phyloP scores from a whole-genome alignment of 768 basidiomycete genomes.

The Royoungia palumana region DNA sequence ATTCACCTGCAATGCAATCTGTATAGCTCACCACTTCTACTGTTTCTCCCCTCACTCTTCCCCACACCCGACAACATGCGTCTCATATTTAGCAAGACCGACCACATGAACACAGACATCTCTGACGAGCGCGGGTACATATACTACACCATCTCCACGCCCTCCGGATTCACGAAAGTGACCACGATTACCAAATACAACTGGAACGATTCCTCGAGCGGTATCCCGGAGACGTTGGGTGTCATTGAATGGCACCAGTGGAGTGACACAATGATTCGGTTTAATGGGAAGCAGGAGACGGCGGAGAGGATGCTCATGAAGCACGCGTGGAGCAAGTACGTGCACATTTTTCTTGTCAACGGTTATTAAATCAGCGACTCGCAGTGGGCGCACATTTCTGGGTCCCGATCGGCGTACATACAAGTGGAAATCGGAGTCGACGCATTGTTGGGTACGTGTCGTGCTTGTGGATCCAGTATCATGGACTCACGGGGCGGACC shows the following conservation, averaged over 20 bases:
- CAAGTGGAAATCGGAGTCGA: slow-evolving; percentile 21
- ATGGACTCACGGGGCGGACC: background rate
- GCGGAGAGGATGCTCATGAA: background rate
- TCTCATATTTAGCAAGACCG: slow-evolving; percentile 13
- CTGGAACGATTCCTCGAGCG: background rate
- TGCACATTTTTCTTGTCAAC: background rate
- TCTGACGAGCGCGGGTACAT: slow-evolving; percentile 9
- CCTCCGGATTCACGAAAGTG: background rate
- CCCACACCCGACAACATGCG: slow-evolving; percentile 11
- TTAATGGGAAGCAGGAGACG: background rate
- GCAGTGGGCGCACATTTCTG: slow-evolving; percentile 23
- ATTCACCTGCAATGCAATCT: too few relatives aligned
- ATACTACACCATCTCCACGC: slow-evolving; percentile 10
- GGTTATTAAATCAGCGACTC: background rate
- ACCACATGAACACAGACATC: slow-evolving; percentile 21
- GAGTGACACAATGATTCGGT: background rate
- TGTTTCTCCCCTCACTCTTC: too few relatives aligned
- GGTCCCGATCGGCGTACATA: slow-evolving; percentile 26
- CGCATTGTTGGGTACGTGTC: slow-evolving; percentile 13
- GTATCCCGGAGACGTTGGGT: background rate
- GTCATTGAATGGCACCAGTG: slow-evolving; percentile 8
- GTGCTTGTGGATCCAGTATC: too few relatives aligned
- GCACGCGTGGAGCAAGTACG: background rate
- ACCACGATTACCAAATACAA: slow-evolving; percentile 8
- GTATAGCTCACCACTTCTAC: too few relatives aligned